Conservation (phyloP, 495 filamentous ascomycete genomes). For the Terfezia boudieri region DNA sequence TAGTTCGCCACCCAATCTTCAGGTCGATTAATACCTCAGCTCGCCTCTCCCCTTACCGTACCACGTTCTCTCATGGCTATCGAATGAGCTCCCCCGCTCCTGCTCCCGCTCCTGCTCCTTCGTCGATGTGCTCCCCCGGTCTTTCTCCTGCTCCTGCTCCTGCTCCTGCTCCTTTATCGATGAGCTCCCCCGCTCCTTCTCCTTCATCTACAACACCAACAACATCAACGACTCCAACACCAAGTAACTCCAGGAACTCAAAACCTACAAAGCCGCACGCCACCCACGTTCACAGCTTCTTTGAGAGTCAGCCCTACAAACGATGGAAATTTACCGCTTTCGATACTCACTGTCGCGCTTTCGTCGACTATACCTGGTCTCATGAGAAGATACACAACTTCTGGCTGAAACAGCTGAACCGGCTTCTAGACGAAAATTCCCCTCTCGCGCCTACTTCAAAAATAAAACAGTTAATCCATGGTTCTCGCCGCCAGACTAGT, state of each 20-base stretch:
- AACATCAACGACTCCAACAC: too few species aligned
- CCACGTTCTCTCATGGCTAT: too few species aligned
- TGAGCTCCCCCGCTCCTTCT: too few species aligned
- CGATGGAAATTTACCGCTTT: neutral
- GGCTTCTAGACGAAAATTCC: neutral
- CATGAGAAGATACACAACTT: neutral
- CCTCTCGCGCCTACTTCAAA: neutral
- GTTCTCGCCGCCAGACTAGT: neutral
- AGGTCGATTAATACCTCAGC: too few species aligned
- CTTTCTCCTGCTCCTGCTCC: too few species aligned
- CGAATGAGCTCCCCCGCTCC: too few species aligned
- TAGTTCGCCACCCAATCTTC: too few species aligned
- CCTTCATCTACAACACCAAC: too few species aligned
- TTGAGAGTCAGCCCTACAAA: neutral
- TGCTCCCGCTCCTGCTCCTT: too few species aligned
- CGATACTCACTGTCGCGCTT: neutral
- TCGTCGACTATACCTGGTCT: neutral
- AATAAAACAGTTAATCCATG: neutral
- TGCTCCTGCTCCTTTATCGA: too few species aligned
- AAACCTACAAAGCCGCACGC: neutral
- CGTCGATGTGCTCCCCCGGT: too few species aligned
- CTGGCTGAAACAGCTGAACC: neutral
- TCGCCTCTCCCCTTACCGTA: too few species aligned
- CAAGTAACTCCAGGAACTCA: neutral
- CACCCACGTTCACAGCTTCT: neutral